Evolutionary conservation across 768 basidiomycete genomes (phyloP), one percentile per base, ranked within the genome.

Genomic region (Fomitopsis pulvina): DNA sequence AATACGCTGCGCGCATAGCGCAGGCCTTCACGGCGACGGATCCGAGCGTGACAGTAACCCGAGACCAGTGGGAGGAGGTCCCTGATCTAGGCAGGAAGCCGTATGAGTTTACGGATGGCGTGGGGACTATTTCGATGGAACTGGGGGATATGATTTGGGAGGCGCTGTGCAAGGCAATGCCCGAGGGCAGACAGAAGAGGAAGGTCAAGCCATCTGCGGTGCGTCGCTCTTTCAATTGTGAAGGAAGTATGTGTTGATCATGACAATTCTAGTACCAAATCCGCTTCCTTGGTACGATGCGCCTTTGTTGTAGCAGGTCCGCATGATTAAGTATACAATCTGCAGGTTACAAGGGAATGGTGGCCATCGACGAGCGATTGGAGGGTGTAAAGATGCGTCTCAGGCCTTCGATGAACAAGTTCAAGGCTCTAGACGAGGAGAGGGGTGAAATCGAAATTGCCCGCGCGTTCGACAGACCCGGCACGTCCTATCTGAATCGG

Each of bases 1-100:
- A 87, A 64, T 87, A 79, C 57, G 91, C 88, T 5, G 91, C 91
- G 12, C 78, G 91, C 18, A 68, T 92, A 51, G 83, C 86, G 6
- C 90, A 90, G 66, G 86, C 87, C 0, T 91, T 93, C 58, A 87
- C 87, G 0, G 83, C 85, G 2, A 93, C 91, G 1, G 82, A 87
- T 53, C 78, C 82, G 0, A 85, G 86, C 1, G 79, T 90, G 18
- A 63, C 61, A 20, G 79, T 92, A 43, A 50, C 54, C 6, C 64
- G 63, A 2, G 53, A 71, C 39, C 73, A 92, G 57, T 90, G 89
- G 81, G 74, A 80, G 44, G 68, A 74, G 48, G 74, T 88, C 41
- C 60, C 63, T 0, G 89, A 91, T 60, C 66, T 89, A 10, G 72
- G 71, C 14, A 55, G 61, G 11, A 64, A 69, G 21, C 63, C 52